Evolutionary conservation across 2,329 filamentous ascomycete species (phyloP).

Genomic region (Colletotrichum echinochloae): DNA sequence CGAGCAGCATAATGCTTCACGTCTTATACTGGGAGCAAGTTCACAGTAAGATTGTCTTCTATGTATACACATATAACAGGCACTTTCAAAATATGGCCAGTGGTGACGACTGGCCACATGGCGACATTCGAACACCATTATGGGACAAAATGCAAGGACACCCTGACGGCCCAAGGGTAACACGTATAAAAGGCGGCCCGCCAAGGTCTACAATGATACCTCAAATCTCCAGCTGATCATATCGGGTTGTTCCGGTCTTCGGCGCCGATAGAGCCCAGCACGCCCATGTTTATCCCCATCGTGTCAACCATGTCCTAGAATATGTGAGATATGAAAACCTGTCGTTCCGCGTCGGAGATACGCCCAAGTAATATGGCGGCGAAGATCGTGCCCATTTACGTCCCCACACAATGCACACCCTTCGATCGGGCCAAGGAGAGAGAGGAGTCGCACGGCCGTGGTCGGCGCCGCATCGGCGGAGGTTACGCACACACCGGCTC

Average conservation of each 20-base stretch:
- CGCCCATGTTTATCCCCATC: not conserved
- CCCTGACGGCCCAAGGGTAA: not conserved
- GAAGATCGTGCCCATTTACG: constrained; percentile 9
- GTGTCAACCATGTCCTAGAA: not conserved
- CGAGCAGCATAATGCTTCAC: not conserved
- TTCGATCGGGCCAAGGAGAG: not conserved
- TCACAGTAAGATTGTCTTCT: not conserved
- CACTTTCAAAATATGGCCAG: not conserved
- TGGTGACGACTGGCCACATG: not conserved
- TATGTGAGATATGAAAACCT: not conserved
- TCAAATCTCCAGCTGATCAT: not conserved
- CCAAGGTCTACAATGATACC: not conserved
- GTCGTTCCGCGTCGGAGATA: too few relatives aligned
- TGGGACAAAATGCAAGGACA: not conserved
- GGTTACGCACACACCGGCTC: constrained; percentile 11
- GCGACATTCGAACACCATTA: not conserved
- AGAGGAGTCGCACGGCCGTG: constrained; percentile 8
- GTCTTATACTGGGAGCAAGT: not conserved
- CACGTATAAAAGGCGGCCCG: not conserved
- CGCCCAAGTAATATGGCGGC: constrained; percentile 7
- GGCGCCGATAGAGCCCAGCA: not conserved
- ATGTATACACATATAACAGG: too few relatives aligned
- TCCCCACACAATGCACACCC: not conserved
- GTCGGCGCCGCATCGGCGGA: constrained; percentile 24
- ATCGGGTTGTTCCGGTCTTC: not conserved